Percentiles rank a stretch among this genome's conserved stretches.
Evolutionary conservation across 140 eudicot genomes (phyloP).

Genomic region (Stevia rebaudiana): DNA sequence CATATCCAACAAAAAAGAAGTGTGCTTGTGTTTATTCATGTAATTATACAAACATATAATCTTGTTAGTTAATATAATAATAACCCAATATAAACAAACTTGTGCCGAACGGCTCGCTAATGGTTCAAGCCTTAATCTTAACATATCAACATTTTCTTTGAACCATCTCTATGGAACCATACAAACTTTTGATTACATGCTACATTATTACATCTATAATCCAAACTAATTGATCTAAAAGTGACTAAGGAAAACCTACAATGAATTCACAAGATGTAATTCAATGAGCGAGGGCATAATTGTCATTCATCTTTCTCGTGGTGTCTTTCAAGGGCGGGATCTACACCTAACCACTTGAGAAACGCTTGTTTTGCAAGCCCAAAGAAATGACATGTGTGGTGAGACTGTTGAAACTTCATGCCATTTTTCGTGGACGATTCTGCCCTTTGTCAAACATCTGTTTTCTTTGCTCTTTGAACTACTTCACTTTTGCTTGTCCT

Average conservation of each 20-base stretch:
- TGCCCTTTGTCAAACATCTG: constrained; percentile 23
- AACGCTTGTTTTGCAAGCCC: constrained; percentile 59
- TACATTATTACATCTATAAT: constrained; percentile 7
- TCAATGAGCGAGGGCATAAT: not conserved
- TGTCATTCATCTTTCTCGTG: constrained; percentile 38
- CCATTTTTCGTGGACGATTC: constrained; percentile 24
- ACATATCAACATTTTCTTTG: not conserved
- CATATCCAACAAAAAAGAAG: too few relatives aligned
- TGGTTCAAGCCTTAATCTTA: not conserved
- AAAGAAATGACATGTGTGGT: constrained; percentile 59
- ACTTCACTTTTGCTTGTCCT: constrained; percentile 30
- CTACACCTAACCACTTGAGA: constrained; percentile 69
- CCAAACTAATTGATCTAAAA: constrained; percentile 16
- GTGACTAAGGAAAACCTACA: not conserved
- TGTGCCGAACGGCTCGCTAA: too few relatives aligned
- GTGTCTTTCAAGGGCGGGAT: constrained; percentile 30
- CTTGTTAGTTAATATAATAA: too few relatives aligned
- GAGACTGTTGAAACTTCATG: constrained; percentile 22
- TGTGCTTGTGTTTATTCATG: too few relatives aligned
- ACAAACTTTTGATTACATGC: not conserved
- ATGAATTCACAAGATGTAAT: constrained; percentile 14
- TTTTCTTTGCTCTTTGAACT: constrained; percentile 28
- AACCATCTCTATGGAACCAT: not conserved
- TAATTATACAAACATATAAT: too few relatives aligned
- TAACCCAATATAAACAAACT: too few relatives aligned